These are phyloP conservation scores for Alisma plantagoaquatica DNA, from an alignment of 106 monocot species.

Conservation along the genomic window DNA sequence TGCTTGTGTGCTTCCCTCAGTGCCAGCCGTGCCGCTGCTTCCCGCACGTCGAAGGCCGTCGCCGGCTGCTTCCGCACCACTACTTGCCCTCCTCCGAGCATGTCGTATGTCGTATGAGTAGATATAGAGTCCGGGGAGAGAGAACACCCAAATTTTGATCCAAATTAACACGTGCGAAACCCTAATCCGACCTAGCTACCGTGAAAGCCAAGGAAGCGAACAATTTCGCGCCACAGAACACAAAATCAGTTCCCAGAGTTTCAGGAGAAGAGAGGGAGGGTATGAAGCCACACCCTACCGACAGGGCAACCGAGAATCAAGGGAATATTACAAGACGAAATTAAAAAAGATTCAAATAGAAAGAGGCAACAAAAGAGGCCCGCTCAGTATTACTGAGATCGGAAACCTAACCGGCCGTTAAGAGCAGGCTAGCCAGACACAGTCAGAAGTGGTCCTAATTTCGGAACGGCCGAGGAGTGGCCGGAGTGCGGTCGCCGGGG, in stretches of 20 bases:
- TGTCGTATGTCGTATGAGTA: background rate
- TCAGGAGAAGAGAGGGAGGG: no score
- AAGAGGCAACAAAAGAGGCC: background rate
- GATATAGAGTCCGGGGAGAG: background rate
- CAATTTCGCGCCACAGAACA: background rate
- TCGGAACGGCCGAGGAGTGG: background rate
- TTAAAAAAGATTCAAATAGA: no score
- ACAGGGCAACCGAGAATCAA: no score
- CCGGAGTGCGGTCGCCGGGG: background rate
- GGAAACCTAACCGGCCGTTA: background rate
- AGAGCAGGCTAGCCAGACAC: background rate
- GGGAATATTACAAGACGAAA: no score
- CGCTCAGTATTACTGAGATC: no score
- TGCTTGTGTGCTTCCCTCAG: conserved; percentile 39
- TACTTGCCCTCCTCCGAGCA: background rate
- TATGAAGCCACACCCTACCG: no score
- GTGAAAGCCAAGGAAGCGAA: background rate
- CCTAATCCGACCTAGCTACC: background rate
- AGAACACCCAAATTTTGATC: no score
- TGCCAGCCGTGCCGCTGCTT: conserved; percentile 50
- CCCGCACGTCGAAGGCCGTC: conserved; percentile 33
- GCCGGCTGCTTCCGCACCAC: conserved; percentile 13
- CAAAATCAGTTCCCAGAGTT: no score
- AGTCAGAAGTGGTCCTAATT: conserved; percentile 1
- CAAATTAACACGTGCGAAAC: no score